Evolutionary conservation across 225 moss, liverwort and hornwort genomes (phyloP), one percentile per base, ranked within the genome.

Genomic region (Polytrichum commune): DNA sequence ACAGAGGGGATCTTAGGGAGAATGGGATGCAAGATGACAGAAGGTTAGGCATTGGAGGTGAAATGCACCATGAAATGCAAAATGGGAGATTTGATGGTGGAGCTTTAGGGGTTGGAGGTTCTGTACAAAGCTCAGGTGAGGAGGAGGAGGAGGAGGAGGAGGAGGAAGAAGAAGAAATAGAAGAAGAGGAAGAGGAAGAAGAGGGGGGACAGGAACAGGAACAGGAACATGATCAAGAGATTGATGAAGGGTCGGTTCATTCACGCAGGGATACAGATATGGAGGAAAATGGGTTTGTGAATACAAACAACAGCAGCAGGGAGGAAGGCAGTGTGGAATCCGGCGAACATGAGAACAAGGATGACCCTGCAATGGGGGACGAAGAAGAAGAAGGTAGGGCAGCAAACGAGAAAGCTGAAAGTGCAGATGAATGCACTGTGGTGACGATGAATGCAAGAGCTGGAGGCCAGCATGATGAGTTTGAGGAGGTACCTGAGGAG

Each of bases 401-500:
- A 30, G 53, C 62, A 4, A 57, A 29, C 53, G 82, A 60, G 55
- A 75, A 55, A 8, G 82, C 74, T 72, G 62, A 70, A 55, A 75
- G 66, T 60, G 77, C 63, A 67, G 58, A 72, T 19, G 85, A 66
- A 13, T 57, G 27, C 57, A 54, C 56, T n/a, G 20, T 20, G 57
- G 60, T 10, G 4, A 46, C 46, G 13, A 46, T 0, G 16, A 46
- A 13, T 20, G 24, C 30, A 61, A 16, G 10, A 25, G 61, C 18
- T 71, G 25, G 33, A 19, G 25, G 46, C 22, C 55, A 64, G 72
- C 77, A 82, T 27, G 79, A 76, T 16, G 53, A 74, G 69, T 72
- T 79, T 27, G 79, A 79, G 19, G 53, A 72, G 72, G 72, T 79
- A 27, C 69, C 22, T 71, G 32, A 62, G 27, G 80, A 80, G 67